phyloP scores from a whole-genome alignment of 805 yeast genomes.

The Saccharomyces jurei region DNA sequence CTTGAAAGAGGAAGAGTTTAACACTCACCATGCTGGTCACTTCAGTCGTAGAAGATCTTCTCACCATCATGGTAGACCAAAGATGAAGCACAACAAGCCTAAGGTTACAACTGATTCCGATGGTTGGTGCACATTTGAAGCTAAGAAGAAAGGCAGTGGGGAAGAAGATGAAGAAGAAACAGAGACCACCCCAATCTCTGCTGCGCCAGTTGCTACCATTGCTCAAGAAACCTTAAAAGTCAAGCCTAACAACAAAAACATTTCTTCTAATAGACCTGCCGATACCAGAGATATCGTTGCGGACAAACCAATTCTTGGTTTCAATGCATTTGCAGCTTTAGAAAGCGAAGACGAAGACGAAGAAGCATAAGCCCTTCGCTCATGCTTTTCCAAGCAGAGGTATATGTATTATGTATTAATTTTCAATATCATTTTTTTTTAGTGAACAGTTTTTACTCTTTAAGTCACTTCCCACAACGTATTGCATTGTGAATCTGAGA shows the following conservation, averaged over 20 bases:
- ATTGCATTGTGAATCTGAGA: neutral
- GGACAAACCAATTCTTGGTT: slow-evolving; percentile 55
- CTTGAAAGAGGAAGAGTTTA: slow-evolving; percentile 30
- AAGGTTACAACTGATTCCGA: slow-evolving; percentile 57
- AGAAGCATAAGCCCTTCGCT: slow-evolving; percentile 8
- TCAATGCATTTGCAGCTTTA: slow-evolving; percentile 79
- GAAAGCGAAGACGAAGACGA: slow-evolving; percentile 50
- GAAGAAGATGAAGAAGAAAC: slow-evolving; percentile 31
- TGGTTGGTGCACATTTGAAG: slow-evolving; percentile 72
- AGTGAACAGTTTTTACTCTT: neutral
- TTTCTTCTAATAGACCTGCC: slow-evolving; percentile 65
- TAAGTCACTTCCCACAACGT: neutral
- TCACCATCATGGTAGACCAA: slow-evolving; percentile 39
- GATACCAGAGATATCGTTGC: slow-evolving; percentile 66
- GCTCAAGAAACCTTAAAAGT: slow-evolving; percentile 45
- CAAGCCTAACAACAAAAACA: slow-evolving; percentile 66
- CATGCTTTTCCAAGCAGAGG: neutral
- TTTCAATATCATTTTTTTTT: neutral
- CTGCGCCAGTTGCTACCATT: slow-evolving; percentile 21
- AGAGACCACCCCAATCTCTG: slow-evolving; percentile 33
- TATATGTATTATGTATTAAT: neutral
- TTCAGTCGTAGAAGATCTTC: slow-evolving; percentile 54
- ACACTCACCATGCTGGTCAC: slow-evolving; percentile 30
- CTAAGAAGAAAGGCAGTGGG: slow-evolving; percentile 28
- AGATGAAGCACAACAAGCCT: slow-evolving; percentile 49